Evolutionary conservation across 1,139 yeast genomes (phyloP).

Genomic region (Hansenula sp.): DNA sequence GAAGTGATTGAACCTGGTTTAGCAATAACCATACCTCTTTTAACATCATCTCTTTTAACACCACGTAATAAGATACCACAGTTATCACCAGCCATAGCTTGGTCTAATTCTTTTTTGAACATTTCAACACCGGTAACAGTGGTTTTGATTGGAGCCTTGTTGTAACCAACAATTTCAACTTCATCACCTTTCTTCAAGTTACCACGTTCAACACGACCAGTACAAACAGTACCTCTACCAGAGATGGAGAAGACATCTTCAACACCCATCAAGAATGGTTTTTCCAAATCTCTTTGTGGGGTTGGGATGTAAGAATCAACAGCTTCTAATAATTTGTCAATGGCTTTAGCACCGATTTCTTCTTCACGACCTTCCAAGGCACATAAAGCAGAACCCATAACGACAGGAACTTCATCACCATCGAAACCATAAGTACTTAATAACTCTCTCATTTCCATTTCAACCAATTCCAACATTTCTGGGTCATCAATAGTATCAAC

Average conservation of each 20-base stretch:
- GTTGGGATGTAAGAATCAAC: slow-evolving; percentile 95
- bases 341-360: slow-evolving; percentile 88
- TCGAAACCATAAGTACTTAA: slow-evolving; percentile 89
- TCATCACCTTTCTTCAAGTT: slow-evolving; percentile 96
- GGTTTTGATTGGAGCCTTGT: slow-evolving; percentile 83
- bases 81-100: slow-evolving; percentile 98
- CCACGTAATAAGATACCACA: slow-evolving; percentile 98
- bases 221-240: slow-evolving; percentile 99
- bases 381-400: slow-evolving; percentile 98
- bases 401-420: slow-evolving; percentile 96
- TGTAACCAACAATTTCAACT: slow-evolving; percentile 92
- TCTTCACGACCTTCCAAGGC: slow-evolving; percentile 87
- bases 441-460: slow-evolving; percentile 99
- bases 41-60: slow-evolving; percentile 93
- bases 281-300: slow-evolving; percentile 92
- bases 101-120: slow-evolving; percentile 98
- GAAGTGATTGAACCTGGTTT: slow-evolving; percentile 92
- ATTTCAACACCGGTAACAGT: slow-evolving; percentile 97
- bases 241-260: slow-evolving; percentile 98
- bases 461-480: slow-evolving; percentile 98
- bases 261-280: slow-evolving; percentile 95
- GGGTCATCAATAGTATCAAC: slow-evolving; percentile 97
- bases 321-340: slow-evolving; percentile 80
- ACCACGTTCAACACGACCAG: slow-evolving; percentile 99
- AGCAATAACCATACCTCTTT: slow-evolving; percentile 97